phyloP scores from a whole-genome alignment of 129 eudicot genomes.

The Chrysanthemum lavandulifolium region DNA sequence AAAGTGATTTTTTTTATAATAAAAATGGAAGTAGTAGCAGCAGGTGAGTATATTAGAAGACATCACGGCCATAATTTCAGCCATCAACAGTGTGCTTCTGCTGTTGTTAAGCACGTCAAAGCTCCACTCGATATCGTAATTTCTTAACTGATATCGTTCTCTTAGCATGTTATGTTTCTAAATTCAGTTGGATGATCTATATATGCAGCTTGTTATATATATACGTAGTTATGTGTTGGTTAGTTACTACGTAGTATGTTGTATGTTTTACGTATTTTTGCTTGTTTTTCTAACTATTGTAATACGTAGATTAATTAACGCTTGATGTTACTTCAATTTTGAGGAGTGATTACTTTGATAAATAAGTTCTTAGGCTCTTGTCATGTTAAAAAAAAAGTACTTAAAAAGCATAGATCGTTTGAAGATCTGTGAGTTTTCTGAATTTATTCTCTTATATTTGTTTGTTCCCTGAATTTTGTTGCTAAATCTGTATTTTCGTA shows the following conservation, averaged over 20 bases:
- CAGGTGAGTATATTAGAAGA: constrained; percentile 35
- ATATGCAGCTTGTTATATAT: too few relatives aligned
- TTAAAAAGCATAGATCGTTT: neutral
- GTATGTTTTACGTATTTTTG: neutral
- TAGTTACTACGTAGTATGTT: neutral
- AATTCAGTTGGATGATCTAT: too few relatives aligned
- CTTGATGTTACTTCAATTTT: too few relatives aligned
- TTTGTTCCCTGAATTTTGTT: neutral
- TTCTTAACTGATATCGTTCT: neutral
- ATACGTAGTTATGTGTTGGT: constrained; percentile 1
- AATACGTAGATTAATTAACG: too few relatives aligned
- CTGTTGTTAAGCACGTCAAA: constrained; percentile 61
- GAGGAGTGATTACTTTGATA: too few relatives aligned
- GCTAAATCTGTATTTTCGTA: neutral
- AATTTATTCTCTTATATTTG: neutral
- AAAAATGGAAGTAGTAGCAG: constrained; percentile 29
- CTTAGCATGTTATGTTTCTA: too few relatives aligned
- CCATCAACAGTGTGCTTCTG: constrained; percentile 57
- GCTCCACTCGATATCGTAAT: constrained; percentile 69
- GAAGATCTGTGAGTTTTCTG: neutral
- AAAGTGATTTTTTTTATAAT: neutral
- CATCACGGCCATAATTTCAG: constrained; percentile 42
- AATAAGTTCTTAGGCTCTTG: too few relatives aligned
- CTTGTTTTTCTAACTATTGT: too few relatives aligned
- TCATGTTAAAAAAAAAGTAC: too few relatives aligned